phyloP scores from a whole-genome alignment of 2,329 filamentous ascomycete species.

The Aspergillus neotritici region DNA sequence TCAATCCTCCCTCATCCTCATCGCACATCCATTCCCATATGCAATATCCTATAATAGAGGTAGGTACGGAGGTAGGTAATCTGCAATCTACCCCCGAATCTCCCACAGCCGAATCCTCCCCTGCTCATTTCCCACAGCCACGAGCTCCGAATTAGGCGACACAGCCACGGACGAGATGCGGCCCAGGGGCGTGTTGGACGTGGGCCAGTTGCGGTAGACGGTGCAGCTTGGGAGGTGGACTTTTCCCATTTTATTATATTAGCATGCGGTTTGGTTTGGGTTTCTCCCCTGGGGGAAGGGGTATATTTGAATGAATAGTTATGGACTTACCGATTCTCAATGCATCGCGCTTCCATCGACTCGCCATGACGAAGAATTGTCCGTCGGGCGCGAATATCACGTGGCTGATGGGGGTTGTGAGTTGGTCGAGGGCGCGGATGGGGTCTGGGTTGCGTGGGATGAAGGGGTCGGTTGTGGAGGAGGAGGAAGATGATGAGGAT shows the following conservation, averaged over 20 bases:
- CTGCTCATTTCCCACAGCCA: constrained; percentile 82
- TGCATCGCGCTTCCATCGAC: constrained; percentile 81
- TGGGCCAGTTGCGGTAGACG: constrained; percentile 96
- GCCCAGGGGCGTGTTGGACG: constrained; percentile 78
- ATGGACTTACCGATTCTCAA: constrained; percentile 56
- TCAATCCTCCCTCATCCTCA: background rate
- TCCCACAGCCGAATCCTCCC: constrained; percentile 91
- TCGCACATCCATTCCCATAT: background rate
- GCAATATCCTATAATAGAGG: too few species aligned
- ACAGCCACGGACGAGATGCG: constrained; percentile 72
- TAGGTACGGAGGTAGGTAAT: too few species aligned
- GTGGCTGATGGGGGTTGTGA: constrained; percentile 77
- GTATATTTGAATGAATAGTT: too few species aligned
- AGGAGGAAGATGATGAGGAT: constrained; percentile 22
- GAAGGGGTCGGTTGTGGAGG: constrained; percentile 24
- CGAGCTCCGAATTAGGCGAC: constrained; percentile 57
- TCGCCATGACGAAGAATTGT: constrained; percentile 81
- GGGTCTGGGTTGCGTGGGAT: constrained; percentile 67
- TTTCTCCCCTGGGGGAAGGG: too few species aligned
- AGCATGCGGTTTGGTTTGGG: too few species aligned
- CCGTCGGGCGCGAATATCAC: constrained; percentile 81
- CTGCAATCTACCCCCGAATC: constrained; percentile 56
- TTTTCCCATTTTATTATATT: constrained; percentile 15
- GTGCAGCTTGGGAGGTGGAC: constrained; percentile 89
- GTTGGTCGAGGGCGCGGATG: constrained; percentile 68